Evolutionary conservation across 805 yeast genomes (phyloP).

Genomic region (Barnettozyma wickerhamii): DNA sequence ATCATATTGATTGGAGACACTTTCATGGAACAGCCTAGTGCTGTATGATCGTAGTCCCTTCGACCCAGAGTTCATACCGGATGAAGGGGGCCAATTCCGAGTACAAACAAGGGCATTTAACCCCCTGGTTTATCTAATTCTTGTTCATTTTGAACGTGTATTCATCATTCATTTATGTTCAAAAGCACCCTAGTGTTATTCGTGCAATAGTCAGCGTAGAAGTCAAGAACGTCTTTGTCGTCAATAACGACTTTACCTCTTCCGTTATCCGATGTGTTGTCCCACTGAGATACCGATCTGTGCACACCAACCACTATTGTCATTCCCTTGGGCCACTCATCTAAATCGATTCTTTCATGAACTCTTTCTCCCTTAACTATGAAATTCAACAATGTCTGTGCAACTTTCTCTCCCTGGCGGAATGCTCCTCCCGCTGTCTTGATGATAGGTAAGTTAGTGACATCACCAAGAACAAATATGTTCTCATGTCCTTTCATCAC

Average conservation of each 20-base stretch:
- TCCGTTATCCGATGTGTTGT: conserved; percentile 16
- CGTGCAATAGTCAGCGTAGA: conserved; percentile 29
- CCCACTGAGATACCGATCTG: conserved; percentile 20
- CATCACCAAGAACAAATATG: conserved; percentile 36
- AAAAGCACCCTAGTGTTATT: conserved; percentile 10
- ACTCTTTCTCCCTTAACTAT: conserved; percentile 10
- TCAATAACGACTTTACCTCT: conserved; percentile 28
- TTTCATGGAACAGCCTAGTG: no score
- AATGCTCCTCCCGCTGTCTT: conserved; percentile 40
- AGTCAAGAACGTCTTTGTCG: conserved; percentile 23
- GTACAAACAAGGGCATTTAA: no score
- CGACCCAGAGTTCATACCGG: no score
- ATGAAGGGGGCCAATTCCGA: no score
- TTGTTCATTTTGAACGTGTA: no score
- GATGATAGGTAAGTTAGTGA: conserved; percentile 32
- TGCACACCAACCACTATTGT: conserved; percentile 25
- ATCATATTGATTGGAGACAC: no score
- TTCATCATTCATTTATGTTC: conserved; percentile 10
- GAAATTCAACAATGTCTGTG: conserved; percentile 17
- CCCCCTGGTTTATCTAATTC: no score
- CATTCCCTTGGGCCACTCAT: conserved; percentile 22
- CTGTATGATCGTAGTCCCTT: no score
- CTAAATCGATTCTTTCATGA: conserved; percentile 14
- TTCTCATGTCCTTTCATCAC: conserved; percentile 24
- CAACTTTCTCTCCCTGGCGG: conserved; percentile 21